Base-by-base conservation (phyloP, 306 rosid genomes). In the Glycine latifolia region DNA sequence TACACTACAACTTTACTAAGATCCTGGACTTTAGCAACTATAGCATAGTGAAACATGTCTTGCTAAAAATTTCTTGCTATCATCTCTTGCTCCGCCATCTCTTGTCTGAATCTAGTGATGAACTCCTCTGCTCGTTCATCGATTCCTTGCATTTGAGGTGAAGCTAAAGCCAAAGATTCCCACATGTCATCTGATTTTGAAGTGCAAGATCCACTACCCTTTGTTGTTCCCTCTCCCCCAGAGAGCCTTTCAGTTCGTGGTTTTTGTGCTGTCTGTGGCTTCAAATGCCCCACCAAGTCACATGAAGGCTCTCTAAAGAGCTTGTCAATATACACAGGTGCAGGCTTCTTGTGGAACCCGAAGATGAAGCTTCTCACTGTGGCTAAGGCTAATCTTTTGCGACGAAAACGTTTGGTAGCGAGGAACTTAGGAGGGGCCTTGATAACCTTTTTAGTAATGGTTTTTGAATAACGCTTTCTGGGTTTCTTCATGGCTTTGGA, bases 111-210 rank as follows among this genome's bases (percentile, higher is more conserved):
- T 82, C 83, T 88, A 3, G 85, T 75, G 53, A 91, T 91, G 54
- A 93, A 91, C 76, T 90, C 89, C 81, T 90, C 97, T 1, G 94
- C 98, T 84, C 94, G 81, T 74, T 85, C 85, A 62, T 93, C 88
- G 10, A 93, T 91, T 60, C 93, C 92, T 7, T 67, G 82, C 93
- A 86, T 83, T 15, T 53, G 86, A 16, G 97, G 92, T 3, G 98
- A 93, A 11, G 87, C 89, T 62, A 91, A 71, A 39, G 77, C 90
- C 77, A 90, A 3, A 0, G 94, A 90, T 82, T 93, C 98, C 97
- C 91, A 89, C 87, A 88, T 63, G 39, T 86, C 94, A 86, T 89
- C 92, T 15, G 85, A 89, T 0, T 87, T 91, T 15, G 85, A 89
- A 0, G 76, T 11, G 10, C 47, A 10, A 12, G 49, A 37, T 31